phyloP scores from a whole-genome alignment of 495 filamentous ascomycete genomes.

The Trichoderma virens region DNA sequence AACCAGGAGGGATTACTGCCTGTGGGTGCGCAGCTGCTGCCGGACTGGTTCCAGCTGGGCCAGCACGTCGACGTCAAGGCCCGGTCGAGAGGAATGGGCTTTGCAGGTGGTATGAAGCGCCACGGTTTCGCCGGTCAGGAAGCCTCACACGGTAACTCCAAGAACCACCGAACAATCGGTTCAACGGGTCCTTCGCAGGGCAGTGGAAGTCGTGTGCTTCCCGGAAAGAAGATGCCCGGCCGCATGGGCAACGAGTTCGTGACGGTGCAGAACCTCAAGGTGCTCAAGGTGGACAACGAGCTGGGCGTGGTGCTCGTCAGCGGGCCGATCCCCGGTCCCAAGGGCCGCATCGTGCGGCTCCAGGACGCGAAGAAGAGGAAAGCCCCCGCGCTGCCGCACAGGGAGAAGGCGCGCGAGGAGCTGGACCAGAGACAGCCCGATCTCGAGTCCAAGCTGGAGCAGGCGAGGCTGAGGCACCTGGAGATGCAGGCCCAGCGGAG shows the following conservation, averaged over 20 bases:
- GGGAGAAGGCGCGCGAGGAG: slow-evolving; percentile 19
- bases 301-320: slow-evolving; percentile 83
- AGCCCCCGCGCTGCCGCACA: slow-evolving; percentile 54
- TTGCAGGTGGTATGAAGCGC: slow-evolving; percentile 95
- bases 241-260: slow-evolving; percentile 83
- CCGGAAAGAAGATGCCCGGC: slow-evolving; percentile 96
- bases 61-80: slow-evolving; percentile 83
- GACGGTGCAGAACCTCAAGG: slow-evolving; percentile 82
- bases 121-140: slow-evolving; percentile 82
- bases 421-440: slow-evolving; percentile 32
- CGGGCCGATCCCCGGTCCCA: slow-evolving; percentile 77
- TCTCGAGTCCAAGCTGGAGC: slow-evolving; percentile 28
- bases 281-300: slow-evolving; percentile 76
- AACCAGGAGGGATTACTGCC: slow-evolving; percentile 62
- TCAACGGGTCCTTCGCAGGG: slow-evolving; percentile 82
- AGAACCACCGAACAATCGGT: slow-evolving; percentile 85
- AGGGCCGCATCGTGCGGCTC: slow-evolving; percentile 72
- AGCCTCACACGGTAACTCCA: slow-evolving; percentile 88
- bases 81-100: slow-evolving; percentile 73
- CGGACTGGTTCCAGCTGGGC: slow-evolving; percentile 82
- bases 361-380: slow-evolving; percentile 91
- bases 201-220: slow-evolving; percentile 81
- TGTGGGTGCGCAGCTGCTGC: slow-evolving; percentile 63
- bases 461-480: slow-evolving; percentile 30
- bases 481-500: slow-evolving; percentile 37